A percentile compares a stretch with the other conserved stretches of the same genome.
Conservation (phyloP, 2,329 filamentous ascomycete species). For the Talaromyces sp. region DNA sequence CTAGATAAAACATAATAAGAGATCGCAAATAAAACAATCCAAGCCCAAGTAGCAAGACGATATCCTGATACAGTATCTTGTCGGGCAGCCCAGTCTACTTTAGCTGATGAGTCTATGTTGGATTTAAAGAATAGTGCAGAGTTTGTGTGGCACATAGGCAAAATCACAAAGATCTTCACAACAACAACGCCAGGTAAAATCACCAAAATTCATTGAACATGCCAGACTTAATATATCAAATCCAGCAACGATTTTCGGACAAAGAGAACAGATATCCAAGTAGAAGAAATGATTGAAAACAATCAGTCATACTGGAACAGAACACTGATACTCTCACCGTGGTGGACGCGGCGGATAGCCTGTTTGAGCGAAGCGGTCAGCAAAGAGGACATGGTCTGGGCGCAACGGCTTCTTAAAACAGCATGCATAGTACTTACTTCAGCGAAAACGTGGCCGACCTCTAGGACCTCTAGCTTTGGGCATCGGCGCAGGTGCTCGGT, state of each 20-base stretch:
- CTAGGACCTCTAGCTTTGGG: conserved; percentile 87
- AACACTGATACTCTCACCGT: conserved; percentile 96
- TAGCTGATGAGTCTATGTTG: conserved; percentile 17
- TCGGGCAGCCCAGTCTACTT: conserved; percentile 24
- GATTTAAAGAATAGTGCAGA: conserved; percentile 9
- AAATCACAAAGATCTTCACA: conserved; percentile 8
- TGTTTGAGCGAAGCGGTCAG: conserved; percentile 43
- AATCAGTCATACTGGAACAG: conserved; percentile 80
- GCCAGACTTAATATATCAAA: conserved; percentile 7
- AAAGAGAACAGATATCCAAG: conserved; percentile 1
- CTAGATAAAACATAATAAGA: conserved; percentile 18
- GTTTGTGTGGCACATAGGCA: conserved; percentile 1
- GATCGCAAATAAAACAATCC: conserved; percentile 9
- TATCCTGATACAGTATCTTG: conserved; percentile 20
- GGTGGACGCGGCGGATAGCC: conserved; percentile 92
- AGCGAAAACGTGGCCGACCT: conserved; percentile 85
- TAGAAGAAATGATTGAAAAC: background rate
- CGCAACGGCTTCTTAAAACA: conserved; percentile 1
- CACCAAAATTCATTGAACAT: conserved; percentile 23
- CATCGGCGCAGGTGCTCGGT: conserved; percentile 75
- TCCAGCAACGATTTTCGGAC: conserved; percentile 10
- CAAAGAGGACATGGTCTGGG: conserved; percentile 15
- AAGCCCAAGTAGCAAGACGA: conserved; percentile 14
- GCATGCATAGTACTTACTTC: conserved; percentile 60
- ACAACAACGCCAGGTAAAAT: conserved; percentile 19